Percentiles rank a stretch among this genome's conserved stretches.
Evolutionary conservation across 202 grass and related monocot species (phyloP).

Genomic region (Bolboschoenoplectus hybrid): DNA sequence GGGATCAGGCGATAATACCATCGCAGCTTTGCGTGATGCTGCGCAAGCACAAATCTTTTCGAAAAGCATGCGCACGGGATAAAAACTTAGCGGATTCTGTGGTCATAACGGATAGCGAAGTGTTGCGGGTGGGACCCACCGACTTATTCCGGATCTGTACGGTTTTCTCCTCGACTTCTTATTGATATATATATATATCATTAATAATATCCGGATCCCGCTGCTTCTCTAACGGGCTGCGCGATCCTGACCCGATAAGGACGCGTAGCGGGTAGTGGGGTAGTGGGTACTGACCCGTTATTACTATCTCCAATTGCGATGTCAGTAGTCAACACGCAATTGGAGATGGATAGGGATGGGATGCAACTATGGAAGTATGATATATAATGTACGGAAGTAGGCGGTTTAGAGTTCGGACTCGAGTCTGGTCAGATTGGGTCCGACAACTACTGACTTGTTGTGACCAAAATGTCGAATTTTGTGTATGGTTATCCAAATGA

Average conservation of each 20-base stretch:
- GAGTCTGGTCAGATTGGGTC: too few species aligned
- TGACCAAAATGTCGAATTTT: background rate
- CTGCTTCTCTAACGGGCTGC: background rate
- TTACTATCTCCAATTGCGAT: background rate
- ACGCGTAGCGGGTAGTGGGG: background rate
- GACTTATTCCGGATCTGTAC: conserved; percentile 27
- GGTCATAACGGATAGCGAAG: background rate
- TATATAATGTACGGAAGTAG: too few species aligned
- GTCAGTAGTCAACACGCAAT: too few species aligned
- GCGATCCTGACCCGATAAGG: background rate
- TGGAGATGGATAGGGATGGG: too few species aligned
- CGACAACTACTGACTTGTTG: background rate
- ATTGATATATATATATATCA: background rate
- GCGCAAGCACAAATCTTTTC: too few species aligned
- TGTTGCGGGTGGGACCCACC: background rate
- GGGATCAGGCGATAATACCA: conserved; percentile 18
- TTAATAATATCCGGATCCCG: background rate
- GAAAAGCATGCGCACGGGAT: conserved; percentile 29
- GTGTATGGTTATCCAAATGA: too few species aligned
- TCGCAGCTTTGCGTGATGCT: conserved; percentile 18
- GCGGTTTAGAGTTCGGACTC: too few species aligned
- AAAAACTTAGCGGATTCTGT: background rate
- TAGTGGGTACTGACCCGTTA: background rate
- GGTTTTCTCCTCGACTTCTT: background rate
- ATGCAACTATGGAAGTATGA: too few species aligned